Base-by-base conservation (phyloP, 2,329 filamentous ascomycete genomes). In the Ceratocystis variospora region DNA sequence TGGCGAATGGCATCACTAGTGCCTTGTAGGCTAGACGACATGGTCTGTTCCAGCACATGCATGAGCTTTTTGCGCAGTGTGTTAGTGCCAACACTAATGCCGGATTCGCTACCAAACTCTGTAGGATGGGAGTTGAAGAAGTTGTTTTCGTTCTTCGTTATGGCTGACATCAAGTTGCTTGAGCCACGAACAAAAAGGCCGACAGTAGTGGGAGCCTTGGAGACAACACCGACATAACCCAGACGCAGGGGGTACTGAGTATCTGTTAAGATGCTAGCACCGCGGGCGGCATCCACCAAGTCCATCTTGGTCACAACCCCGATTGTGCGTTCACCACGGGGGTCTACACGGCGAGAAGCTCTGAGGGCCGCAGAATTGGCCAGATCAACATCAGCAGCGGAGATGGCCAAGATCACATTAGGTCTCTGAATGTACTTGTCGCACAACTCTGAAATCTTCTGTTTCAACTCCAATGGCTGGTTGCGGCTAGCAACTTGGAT, bases 221-320 rank as follows among this genome's bases (percentile, higher is more conserved):
- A 92, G 4, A 99, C 89, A 3, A 99, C 94, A 62, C 94, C 94
- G 2, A 99, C 93, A 72, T 99, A 99, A 2, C 94, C 94, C 2
- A 99, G 79, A n/a, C 94, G 84, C 37, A 99, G 80, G 50, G 94
- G 93, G 73, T 99, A 99, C 74, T 97, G 96, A 73, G 86, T 87
- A 74, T 99, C 93, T 31, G 81, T 86, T 22, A 99, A 79, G 41
- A 99, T 90, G 45, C 84, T 81, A 15, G 84, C 82, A 37, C 92
- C 94, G 67, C 93, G 85, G 6, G 80, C 79, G 2, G 94, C 82
- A 71, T 97, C 93, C 6, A 99, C 92, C 25, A 99, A 81, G 72
- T 99, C 94, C 93, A 99, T 96, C 78, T 99, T 99, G 2, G 94
- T 99, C 53, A 99, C 87, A n/a, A 99, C 94, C 57, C 94, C 94